phyloP scores from a whole-genome alignment of 2,329 filamentous ascomycete genomes.

The Venturia effusa region DNA sequence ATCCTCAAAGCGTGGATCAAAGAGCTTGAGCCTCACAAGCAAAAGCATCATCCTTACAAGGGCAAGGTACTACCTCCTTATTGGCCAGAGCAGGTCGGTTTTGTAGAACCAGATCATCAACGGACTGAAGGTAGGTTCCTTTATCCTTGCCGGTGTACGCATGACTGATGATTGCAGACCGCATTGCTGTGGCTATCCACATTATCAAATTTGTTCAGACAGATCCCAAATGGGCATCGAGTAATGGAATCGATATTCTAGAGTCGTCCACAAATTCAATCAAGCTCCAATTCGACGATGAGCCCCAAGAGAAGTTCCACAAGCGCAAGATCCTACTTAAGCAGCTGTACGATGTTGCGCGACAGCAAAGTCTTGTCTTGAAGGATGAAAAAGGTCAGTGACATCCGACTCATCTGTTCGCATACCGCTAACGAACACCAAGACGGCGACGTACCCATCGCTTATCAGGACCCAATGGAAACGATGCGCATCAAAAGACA shows the following conservation, averaged over 20 bases:
- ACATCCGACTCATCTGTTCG: background rate
- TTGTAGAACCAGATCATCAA: constrained; percentile 65
- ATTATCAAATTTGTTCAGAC: constrained; percentile 4
- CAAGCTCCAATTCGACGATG: constrained; percentile 4
- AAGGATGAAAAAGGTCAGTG: background rate
- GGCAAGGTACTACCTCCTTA: constrained; percentile 28
- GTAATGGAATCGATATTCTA: background rate
- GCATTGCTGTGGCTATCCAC: constrained; percentile 1
- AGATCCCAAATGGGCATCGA: background rate
- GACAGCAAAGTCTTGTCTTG: background rate
- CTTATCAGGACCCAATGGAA: background rate
- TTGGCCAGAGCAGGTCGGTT: constrained; percentile 41
- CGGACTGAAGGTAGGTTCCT: constrained; percentile 47
- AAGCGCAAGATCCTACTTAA: constrained; percentile 5
- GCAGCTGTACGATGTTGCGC: constrained; percentile 5
- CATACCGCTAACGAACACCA: background rate
- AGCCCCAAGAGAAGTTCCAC: background rate
- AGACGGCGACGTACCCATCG: background rate
- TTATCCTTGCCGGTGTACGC: background rate
- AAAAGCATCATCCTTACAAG: constrained; percentile 60
- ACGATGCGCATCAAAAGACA: background rate
- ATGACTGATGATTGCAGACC: constrained; percentile 1
- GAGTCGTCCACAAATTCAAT: background rate
- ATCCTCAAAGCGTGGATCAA: constrained; percentile 70
- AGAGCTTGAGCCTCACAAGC: constrained; percentile 65